Base-by-base conservation (phyloP, 2,329 filamentous ascomycete genomes). In the Penicillium paneum region DNA sequence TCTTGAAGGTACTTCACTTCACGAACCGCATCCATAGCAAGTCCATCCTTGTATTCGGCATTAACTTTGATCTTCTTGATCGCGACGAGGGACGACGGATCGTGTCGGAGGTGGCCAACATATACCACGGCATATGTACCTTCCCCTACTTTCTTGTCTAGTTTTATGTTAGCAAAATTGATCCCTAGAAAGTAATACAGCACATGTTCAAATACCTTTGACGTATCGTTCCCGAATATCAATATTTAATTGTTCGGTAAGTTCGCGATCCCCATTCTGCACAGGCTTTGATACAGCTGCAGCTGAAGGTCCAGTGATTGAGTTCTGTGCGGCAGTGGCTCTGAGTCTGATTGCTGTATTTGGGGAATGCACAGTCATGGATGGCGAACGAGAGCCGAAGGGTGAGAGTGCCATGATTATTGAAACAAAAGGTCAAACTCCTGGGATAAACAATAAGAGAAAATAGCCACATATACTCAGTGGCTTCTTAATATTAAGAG, bases 61-160 rank as follows among this genome's bases (percentile, higher is more conserved):
- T 79, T 78, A 62, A 81, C 72, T 62, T 80, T 81, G 65, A 81
- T 78, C 65, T 81, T 81, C 57, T 79, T 79, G 49, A 81, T 81
- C 40, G 94, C 94, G 59, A 99, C 90, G 51, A 89, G 83, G 39
- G 84, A 82, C 32, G 81, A 81, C 6, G 91, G 88, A 64, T 94
- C 85, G 55, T 76, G 71, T 59, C 86, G 84, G 42, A 94, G 82
- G 74, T 93, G 89, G 49, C 92, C 94, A 49, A 92, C 85, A 78
- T 91, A 97, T 67, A 99, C 94, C 67, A 95, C 87, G 71, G 94
- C 94, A 73, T 99, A 99, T 60, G 94, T 97, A 78, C 94, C 94
- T 75, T 96, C 91, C 72, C 94, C 94, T 56, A 99, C 84, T 70
- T 94, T 94, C 72, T 89, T 91, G 68, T 90, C 90, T 91, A 62